phyloP scores from a whole-genome alignment of 2,329 filamentous ascomycete genomes.

The Monosporascus cannonballus region DNA sequence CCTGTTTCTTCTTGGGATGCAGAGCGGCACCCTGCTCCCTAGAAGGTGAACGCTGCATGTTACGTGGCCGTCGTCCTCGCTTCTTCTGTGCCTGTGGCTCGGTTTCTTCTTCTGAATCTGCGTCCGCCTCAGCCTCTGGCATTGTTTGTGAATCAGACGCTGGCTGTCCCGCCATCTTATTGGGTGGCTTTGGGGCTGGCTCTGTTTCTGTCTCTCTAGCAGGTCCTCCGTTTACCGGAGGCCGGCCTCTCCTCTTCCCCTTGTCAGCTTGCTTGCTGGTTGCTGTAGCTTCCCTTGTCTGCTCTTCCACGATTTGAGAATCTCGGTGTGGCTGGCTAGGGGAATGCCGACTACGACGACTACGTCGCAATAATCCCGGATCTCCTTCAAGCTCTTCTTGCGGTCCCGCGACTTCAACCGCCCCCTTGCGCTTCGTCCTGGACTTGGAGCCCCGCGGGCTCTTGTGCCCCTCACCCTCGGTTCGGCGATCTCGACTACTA shows the following conservation, averaged over 20 bases:
- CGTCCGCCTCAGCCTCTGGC: constrained; percentile 1
- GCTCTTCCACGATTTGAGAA: neutral
- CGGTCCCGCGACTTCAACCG: neutral
- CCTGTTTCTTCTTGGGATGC: neutral
- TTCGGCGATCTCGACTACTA: constrained; percentile 15
- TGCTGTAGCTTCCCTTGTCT: neutral
- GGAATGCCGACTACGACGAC: neutral
- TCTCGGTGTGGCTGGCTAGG: neutral
- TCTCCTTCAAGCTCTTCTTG: neutral
- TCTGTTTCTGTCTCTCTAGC: neutral
- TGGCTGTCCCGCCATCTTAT: constrained; percentile 6
- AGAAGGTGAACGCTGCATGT: constrained; percentile 3
- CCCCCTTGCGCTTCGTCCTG: neutral
- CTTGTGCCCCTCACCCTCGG: constrained; percentile 1
- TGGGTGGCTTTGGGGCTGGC: neutral
- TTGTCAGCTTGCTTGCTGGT: constrained; percentile 3
- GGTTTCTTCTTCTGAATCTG: constrained; percentile 8
- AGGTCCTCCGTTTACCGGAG: constrained; percentile 1
- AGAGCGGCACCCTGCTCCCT: neutral
- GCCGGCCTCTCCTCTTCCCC: constrained; percentile 8
- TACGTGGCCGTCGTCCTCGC: constrained; percentile 22
- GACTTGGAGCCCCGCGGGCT: neutral
- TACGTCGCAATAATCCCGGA: neutral
- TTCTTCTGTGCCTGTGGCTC: constrained; percentile 11
- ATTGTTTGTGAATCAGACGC: neutral